Evolutionary conservation across 305 asterid species (phyloP).

Genomic region (Lippia alba): DNA sequence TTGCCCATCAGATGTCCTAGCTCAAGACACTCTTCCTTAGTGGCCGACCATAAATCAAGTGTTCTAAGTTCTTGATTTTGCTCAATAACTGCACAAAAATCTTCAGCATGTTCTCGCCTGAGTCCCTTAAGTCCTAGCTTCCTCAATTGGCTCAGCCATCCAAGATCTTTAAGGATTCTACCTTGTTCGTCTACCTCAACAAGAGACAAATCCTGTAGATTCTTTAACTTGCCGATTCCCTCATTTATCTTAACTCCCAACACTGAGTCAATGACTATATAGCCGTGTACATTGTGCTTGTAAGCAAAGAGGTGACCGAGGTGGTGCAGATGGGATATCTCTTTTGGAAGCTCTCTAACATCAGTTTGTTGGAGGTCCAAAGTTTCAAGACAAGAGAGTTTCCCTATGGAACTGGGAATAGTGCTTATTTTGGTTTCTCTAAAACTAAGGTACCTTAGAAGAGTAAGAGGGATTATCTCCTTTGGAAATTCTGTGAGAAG

Average conservation of each 20-base stretch:
- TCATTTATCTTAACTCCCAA: too few species aligned
- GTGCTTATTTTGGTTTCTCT: slow-evolving; percentile 29
- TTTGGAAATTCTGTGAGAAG: slow-evolving; percentile 36
- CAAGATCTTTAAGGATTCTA: slow-evolving; percentile 36
- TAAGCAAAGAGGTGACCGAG: slow-evolving; percentile 48
- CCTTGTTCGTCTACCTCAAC: slow-evolving; percentile 32
- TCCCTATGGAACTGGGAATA: slow-evolving; percentile 41
- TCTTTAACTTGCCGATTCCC: slow-evolving; percentile 30
- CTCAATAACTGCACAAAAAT: slow-evolving; percentile 36
- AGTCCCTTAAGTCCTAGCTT: slow-evolving; percentile 46
- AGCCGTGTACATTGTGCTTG: too few species aligned
- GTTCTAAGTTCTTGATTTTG: too few species aligned
- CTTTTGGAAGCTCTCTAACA: slow-evolving; percentile 41
- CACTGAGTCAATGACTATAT: too few species aligned
- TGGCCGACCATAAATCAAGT: too few species aligned
- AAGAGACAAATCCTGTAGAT: slow-evolving; percentile 39
- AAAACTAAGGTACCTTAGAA: slow-evolving; percentile 41
- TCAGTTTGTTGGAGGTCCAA: slow-evolving; percentile 47
- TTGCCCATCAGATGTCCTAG: too few species aligned
- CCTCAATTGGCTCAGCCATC: slow-evolving; percentile 35
- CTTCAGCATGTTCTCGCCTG: slow-evolving; percentile 31
- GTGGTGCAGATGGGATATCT: slow-evolving; percentile 36
- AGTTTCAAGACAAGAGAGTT: slow-evolving; percentile 44
- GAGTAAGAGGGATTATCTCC: slow-evolving; percentile 33
- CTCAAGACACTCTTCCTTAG: too few species aligned